These are phyloP conservation scores for Barnettozyma botsteinii DNA, from an alignment of 805 yeast species.

Conservation along the genomic window DNA sequence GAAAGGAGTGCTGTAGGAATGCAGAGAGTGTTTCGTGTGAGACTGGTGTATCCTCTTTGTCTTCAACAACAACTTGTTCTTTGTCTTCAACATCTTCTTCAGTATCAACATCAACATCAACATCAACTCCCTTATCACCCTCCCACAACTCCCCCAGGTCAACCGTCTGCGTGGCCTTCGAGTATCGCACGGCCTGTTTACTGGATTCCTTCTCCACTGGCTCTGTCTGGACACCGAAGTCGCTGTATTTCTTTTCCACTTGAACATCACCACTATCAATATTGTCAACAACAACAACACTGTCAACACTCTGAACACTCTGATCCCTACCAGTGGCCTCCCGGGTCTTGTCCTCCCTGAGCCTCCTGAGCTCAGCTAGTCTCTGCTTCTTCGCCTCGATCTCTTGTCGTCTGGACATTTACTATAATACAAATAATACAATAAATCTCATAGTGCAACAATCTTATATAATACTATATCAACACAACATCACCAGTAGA, in stretches of 20 bases:
- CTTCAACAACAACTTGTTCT: conserved; percentile 3
- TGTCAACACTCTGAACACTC: too few species aligned
- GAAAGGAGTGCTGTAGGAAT: conserved; percentile 21
- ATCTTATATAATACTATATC: conserved; percentile 24
- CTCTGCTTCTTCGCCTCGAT: conserved; percentile 49
- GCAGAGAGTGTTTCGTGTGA: conserved; percentile 9
- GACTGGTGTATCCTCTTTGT: neutral
- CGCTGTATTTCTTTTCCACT: neutral
- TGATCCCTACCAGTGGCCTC: neutral
- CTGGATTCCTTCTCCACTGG: too few species aligned
- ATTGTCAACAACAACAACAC: neutral
- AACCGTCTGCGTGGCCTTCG: conserved; percentile 24
- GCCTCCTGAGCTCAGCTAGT: conserved; percentile 45
- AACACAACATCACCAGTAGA: conserved; percentile 37
- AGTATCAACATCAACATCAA: neutral
- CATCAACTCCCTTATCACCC: conserved; percentile 3
- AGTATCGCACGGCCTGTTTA: too few species aligned
- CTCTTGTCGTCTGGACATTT: conserved; percentile 31
- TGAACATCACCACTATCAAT: too few species aligned
- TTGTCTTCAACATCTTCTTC: neutral
- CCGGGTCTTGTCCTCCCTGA: conserved; percentile 31
- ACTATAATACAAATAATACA: neutral
- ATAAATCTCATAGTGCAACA: neutral
- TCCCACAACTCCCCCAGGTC: conserved; percentile 5
- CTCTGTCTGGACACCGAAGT: conserved; percentile 1